phyloP scores from a whole-genome alignment of 2,329 filamentous ascomycete genomes.

The Diaporthe eres region DNA sequence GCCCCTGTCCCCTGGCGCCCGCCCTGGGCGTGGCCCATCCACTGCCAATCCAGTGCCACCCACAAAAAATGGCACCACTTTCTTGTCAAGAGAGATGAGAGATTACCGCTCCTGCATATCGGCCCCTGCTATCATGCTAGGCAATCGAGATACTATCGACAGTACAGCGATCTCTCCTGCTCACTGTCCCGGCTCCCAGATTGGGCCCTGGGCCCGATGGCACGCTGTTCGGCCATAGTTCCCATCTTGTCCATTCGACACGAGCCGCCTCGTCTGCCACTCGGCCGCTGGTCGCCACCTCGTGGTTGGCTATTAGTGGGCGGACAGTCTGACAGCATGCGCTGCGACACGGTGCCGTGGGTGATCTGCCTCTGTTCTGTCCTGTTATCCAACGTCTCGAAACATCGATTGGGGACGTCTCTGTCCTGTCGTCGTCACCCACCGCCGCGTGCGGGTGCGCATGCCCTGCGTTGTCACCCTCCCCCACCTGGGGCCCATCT shows the following conservation, averaged over 20 bases:
- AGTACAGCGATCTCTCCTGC: constrained; percentile 36
- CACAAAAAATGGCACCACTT: constrained; percentile 46
- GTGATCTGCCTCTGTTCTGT: constrained; percentile 7
- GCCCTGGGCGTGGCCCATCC: constrained; percentile 28
- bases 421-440: constrained; percentile 27
- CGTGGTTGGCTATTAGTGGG: constrained; percentile 22
- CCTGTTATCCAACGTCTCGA: constrained; percentile 20
- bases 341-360: constrained; percentile 28
- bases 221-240: constrained; percentile 27
- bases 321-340: constrained; percentile 21
- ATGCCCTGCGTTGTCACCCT: constrained; percentile 12
- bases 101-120: constrained; percentile 38
- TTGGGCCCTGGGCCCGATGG: constrained; percentile 27
- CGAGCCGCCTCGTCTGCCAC: constrained; percentile 30
- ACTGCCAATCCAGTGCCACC: constrained; percentile 34
- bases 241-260: constrained; percentile 33
- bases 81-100: constrained; percentile 42
- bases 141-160: constrained; percentile 40
- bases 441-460: neutral
- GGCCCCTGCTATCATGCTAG: constrained; percentile 35
- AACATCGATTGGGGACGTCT: constrained; percentile 2
- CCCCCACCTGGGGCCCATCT: constrained; percentile 25
- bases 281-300: constrained; percentile 27
- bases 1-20: constrained; percentile 23
- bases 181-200: constrained; percentile 33